phyloP scores from a whole-genome alignment of 225 moss, liverwort and hornwort species.

The Antitrichia curtipendula region DNA sequence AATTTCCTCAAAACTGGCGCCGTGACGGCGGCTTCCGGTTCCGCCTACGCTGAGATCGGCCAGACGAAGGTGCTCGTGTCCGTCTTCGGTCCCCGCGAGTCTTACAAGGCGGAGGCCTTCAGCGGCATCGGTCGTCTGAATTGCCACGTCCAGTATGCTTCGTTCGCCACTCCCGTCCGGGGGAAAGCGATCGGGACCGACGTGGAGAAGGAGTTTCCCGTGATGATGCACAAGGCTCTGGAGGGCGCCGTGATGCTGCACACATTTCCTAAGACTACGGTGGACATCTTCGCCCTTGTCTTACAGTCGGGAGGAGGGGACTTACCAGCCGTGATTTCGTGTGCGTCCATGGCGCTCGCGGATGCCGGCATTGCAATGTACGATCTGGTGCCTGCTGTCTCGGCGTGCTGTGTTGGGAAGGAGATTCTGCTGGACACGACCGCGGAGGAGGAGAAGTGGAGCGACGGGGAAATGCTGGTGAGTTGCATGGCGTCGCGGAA shows the following conservation, averaged over 20 bases:
- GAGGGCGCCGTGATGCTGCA: conserved; percentile 84
- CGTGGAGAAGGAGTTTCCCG: conserved; percentile 73
- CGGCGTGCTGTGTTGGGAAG: conserved; percentile 56
- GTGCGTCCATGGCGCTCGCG: conserved; percentile 89
- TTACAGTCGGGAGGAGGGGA: conserved; percentile 83
- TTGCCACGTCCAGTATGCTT: conserved; percentile 80
- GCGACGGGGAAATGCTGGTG: conserved; percentile 81
- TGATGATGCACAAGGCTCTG: conserved; percentile 71
- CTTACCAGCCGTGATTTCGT: conserved; percentile 67
- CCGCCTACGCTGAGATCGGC: conserved; percentile 86
- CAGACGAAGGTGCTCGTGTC: conserved; percentile 95
- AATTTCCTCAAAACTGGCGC: conserved; percentile 66
- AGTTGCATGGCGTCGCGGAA: conserved; percentile 71
- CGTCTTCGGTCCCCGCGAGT: conserved; percentile 90
- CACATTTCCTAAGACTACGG: conserved; percentile 92
- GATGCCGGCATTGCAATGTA: conserved; percentile 93
- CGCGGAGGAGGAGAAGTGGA: conserved; percentile 63
- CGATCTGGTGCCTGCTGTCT: conserved; percentile 74
- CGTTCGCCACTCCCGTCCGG: conserved; percentile 60
- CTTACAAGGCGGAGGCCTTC: conserved; percentile 83
- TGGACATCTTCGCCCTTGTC: conserved; percentile 87
- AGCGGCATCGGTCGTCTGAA: conserved; percentile 84
- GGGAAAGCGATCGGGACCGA: conserved; percentile 30
- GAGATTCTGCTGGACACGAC: conserved; percentile 72
- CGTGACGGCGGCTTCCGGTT: conserved; percentile 75